A percentile compares a stretch with the other conserved stretches of the same genome.
These are phyloP conservation scores for Gymnopilus dilepis DNA, from an alignment of 768 basidiomycete genomes.

Conservation along the genomic window DNA sequence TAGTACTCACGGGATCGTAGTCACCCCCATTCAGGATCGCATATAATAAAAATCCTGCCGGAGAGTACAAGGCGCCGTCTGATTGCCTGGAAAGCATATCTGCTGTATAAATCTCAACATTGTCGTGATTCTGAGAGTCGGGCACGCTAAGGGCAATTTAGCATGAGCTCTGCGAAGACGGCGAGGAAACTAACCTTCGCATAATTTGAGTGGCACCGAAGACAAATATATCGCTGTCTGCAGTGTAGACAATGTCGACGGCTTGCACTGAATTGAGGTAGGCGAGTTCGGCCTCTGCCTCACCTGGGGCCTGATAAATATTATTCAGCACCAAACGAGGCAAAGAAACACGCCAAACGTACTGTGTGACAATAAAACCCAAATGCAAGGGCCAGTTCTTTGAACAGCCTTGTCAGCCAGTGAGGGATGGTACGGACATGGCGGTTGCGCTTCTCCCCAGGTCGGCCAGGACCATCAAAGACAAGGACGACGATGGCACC, in stretches of 20 bases:
- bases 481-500: constrained; percentile 51
- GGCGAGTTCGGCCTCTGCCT: constrained; percentile 39
- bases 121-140: not conserved
- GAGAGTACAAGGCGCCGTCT: not conserved
- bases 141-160: not conserved
- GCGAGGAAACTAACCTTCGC: not conserved
- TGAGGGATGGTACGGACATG: constrained; percentile 33
- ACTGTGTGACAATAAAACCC: constrained; percentile 42
- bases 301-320: constrained; percentile 42
- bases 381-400: constrained; percentile 43
- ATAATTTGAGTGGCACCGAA: not conserved
- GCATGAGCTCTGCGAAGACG: no score
- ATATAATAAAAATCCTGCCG: not conserved
- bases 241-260: constrained; percentile 8
- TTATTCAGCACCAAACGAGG: not conserved
- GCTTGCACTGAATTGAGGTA: not conserved
- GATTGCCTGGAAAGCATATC: not conserved
- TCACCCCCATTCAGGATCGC: not conserved
- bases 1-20: not conserved
- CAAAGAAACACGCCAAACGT: not conserved
- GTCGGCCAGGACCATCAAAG: constrained; percentile 53
- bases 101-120: not conserved
- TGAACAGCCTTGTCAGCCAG: constrained; percentile 29
- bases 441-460: constrained; percentile 45
- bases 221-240: not conserved